Conservation (phyloP, 331 rosid genomes). For the Pyrus hybrid region DNA sequence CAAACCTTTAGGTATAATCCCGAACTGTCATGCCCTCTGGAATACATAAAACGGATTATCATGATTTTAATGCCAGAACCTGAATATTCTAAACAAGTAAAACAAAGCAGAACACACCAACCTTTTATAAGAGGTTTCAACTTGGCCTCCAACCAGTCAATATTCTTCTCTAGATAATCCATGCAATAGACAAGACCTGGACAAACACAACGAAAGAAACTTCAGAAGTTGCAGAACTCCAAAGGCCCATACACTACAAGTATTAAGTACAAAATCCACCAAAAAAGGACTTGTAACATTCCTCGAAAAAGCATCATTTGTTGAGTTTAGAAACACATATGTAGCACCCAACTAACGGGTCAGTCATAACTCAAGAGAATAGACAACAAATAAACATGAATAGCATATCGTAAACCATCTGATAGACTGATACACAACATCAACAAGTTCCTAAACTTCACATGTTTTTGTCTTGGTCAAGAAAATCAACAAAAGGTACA, state of each 20-base stretch:
- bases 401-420: not conserved
- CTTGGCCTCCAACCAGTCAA: slow-evolving; percentile 79
- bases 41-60: not conserved
- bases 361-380: not conserved
- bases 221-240: slow-evolving; percentile 8
- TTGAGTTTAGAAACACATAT: not conserved
- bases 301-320: not conserved
- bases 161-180: slow-evolving; percentile 89
- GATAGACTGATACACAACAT: not conserved
- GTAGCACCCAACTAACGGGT: not conserved
- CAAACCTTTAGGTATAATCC: not conserved
- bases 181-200: slow-evolving; percentile 87
- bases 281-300: not conserved
- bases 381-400: not conserved
- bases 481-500: not conserved
- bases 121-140: slow-evolving; percentile 84
- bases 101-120: slow-evolving; percentile 26
- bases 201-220: slow-evolving; percentile 15
- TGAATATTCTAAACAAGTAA: not conserved
- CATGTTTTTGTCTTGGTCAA: not conserved
- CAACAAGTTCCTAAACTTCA: not conserved
- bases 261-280: not conserved
- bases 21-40: not conserved
- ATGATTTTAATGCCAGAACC: not conserved
- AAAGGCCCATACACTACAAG: slow-evolving; percentile 1